phyloP scores from a whole-genome alignment of 1,284 basidiomycete genomes.

The Mycosarcoma maydis region DNA sequence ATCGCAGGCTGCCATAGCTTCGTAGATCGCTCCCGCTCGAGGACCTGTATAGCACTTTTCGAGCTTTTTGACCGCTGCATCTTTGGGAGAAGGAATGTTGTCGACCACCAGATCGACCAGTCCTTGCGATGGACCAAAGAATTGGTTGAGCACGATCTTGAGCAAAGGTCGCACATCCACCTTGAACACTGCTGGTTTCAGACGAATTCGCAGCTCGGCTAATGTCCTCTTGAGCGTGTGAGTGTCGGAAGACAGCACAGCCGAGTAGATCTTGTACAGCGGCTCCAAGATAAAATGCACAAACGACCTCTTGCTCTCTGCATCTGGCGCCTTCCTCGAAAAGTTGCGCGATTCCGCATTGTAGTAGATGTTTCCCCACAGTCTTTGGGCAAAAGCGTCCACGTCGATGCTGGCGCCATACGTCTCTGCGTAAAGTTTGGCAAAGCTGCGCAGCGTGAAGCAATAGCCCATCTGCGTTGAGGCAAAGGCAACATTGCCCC shows the following conservation, averaged over 20 bases:
- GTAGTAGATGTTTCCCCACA: constrained; percentile 99
- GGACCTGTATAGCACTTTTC: constrained; percentile 54
- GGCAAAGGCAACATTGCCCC: constrained; percentile 96
- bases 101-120: constrained; percentile 91
- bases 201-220: constrained; percentile 79
- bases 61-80: constrained; percentile 78
- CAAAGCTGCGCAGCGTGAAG: constrained; percentile 93
- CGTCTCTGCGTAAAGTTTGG: constrained; percentile 93
- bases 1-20: constrained; percentile 83
- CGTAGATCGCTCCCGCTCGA: constrained; percentile 67
- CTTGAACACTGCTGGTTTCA: constrained; percentile 95
- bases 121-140: constrained; percentile 86
- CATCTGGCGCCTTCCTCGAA: constrained; percentile 81
- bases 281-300: constrained; percentile 97
- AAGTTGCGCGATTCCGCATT: constrained; percentile 84
- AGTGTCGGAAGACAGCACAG: constrained; percentile 89
- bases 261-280: constrained; percentile 94
- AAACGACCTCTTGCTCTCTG: constrained; percentile 85
- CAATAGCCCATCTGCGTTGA: constrained; percentile 97
- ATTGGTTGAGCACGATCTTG: constrained; percentile 91
- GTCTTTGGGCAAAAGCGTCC: constrained; percentile 77
- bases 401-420: constrained; percentile 72
- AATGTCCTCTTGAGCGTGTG: constrained; percentile 84
- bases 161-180: constrained; percentile 95
- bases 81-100: constrained; percentile 84